Evolutionary conservation across 257 asterid genomes (phyloP).

Genomic region (Przewalskia tangutica): DNA sequence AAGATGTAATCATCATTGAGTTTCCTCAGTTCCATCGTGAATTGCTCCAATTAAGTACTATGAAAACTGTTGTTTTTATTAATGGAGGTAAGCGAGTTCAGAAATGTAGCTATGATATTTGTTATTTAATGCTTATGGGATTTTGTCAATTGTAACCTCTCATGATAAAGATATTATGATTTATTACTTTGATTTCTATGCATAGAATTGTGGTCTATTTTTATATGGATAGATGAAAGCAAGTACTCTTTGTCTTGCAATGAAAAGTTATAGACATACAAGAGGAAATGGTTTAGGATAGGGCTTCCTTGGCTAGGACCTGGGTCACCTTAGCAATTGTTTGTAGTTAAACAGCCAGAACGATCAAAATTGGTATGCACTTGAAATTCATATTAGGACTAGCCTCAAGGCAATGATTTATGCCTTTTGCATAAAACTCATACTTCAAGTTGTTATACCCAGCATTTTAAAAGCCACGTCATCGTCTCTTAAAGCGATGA

Average conservation of each 20-base stretch:
- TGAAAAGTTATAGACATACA: background rate
- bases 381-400: background rate
- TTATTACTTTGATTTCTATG: too few relatives aligned
- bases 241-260: background rate
- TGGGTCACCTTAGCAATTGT: background rate
- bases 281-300: background rate
- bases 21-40: background rate
- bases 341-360: background rate
- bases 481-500: background rate
- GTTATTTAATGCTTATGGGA: background rate
- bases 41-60: background rate
- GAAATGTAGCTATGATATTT: background rate
- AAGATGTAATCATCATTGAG: background rate
- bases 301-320: background rate
- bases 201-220: background rate
- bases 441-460: background rate
- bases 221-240: background rate
- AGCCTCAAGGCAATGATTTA: background rate
- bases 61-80: background rate
- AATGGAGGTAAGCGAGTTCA: background rate
- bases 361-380: background rate
- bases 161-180: background rate
- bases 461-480: background rate
- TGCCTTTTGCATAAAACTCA: background rate
- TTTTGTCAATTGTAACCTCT: background rate